Conservation (phyloP, 202 grass and related monocot species). For the Carex arenaria region DNA sequence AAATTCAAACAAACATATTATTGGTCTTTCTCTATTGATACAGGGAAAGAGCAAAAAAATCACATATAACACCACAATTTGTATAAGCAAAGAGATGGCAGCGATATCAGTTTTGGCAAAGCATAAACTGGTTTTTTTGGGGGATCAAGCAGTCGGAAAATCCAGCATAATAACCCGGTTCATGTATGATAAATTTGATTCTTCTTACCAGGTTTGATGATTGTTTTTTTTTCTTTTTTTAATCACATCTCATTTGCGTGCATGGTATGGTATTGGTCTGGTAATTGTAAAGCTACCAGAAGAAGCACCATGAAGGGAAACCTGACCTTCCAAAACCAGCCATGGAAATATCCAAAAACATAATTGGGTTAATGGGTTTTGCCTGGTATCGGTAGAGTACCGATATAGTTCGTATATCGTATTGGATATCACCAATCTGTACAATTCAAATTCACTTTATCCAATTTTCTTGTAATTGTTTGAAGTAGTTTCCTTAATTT, state of each 20-base stretch:
- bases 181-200: constrained; percentile 94
- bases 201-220: constrained; percentile 57
- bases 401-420: neutral
- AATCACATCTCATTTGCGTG: neutral
- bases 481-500: neutral
- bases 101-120: constrained; percentile 69
- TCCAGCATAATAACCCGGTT: constrained; percentile 84
- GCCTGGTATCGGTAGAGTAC: neutral
- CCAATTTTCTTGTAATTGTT: neutral
- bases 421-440: neutral
- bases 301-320: neutral
- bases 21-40: neutral
- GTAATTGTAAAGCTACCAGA: neutral
- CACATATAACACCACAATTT: neutral
- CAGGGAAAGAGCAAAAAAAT: neutral
- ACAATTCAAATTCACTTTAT: neutral
- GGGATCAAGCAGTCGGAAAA: constrained; percentile 77
- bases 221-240: neutral
- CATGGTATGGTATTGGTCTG: neutral
- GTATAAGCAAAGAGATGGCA: constrained; percentile 29
- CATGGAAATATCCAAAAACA: neutral
- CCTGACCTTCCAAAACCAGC: neutral
- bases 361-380: neutral
- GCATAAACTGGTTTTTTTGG: constrained; percentile 85
- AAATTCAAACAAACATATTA: neutral